These are phyloP conservation scores for Beauveria scarabaeidicola DNA, from an alignment of 2,329 filamentous ascomycete genomes.

Conservation along the genomic window DNA sequence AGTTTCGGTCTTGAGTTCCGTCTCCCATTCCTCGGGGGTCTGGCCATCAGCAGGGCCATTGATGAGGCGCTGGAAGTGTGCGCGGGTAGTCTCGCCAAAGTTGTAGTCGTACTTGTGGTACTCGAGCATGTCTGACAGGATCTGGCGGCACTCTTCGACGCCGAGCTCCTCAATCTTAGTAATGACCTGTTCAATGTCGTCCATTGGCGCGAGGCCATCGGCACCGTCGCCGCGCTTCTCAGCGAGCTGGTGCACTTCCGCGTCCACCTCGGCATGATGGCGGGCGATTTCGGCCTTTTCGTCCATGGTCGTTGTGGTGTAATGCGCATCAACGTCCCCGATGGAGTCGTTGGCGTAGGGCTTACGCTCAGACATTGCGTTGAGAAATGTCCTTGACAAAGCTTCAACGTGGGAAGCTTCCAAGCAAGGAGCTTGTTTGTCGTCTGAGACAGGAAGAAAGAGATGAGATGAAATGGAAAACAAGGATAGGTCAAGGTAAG, in stretches of 20 bases:
- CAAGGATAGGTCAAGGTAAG: neutral
- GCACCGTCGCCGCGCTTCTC: conserved; percentile 8
- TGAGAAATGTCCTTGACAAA: neutral
- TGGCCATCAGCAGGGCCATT: conserved; percentile 15
- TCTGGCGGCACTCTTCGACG: conserved; percentile 16
- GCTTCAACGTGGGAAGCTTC: neutral
- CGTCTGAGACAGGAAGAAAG: neutral
- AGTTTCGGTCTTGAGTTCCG: conserved; percentile 9
- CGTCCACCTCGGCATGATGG: conserved; percentile 1
- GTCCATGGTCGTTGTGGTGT: neutral
- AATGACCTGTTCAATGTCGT: conserved; percentile 19
- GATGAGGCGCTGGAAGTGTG: conserved; percentile 15
- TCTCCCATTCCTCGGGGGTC: conserved; percentile 7
- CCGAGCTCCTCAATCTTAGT: conserved; percentile 17
- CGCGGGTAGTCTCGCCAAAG: conserved; percentile 14
- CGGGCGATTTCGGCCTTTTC: conserved; percentile 5
- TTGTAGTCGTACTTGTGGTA: conserved; percentile 20
- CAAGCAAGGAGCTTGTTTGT: neutral
- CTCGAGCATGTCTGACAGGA: conserved; percentile 15
- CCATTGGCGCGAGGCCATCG: conserved; percentile 16
- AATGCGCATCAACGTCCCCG: neutral
- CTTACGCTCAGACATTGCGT: conserved; percentile 5
- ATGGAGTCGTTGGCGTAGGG: conserved; percentile 1
- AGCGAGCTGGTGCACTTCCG: conserved; percentile 5
- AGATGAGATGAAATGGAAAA: neutral